These are phyloP conservation scores for Colletotrichum tofieldiae DNA, from an alignment of 2,329 filamentous ascomycete species.

Conservation along the genomic window DNA sequence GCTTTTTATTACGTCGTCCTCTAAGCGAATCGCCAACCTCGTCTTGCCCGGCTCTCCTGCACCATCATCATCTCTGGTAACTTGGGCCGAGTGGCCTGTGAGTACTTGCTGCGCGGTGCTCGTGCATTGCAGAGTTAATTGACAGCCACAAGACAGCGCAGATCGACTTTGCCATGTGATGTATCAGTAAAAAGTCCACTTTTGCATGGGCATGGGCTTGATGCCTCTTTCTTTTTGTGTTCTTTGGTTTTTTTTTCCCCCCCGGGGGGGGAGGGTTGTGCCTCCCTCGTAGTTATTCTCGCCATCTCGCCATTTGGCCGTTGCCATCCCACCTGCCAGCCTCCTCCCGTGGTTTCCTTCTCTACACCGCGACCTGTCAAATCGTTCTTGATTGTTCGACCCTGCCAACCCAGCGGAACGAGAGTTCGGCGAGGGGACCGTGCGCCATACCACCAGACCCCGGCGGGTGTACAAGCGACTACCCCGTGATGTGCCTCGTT, in stretches of 20 bases:
- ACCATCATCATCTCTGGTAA: constrained; percentile 32
- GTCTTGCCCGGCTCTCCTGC: constrained; percentile 15
- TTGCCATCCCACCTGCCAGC: neutral
- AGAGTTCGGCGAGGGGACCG: constrained; percentile 32
- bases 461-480: constrained; percentile 1
- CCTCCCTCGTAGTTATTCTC: constrained; percentile 12
- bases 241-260: neutral
- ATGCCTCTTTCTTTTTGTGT: neutral
- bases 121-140: constrained; percentile 29
- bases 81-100: constrained; percentile 14
- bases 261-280: too few species aligned
- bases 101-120: neutral
- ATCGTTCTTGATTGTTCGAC: constrained; percentile 20
- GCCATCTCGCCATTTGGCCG: neutral
- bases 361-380: constrained; percentile 17
- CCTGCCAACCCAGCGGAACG: constrained; percentile 26
- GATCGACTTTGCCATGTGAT: constrained; percentile 26
- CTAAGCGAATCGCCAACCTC: constrained; percentile 17
- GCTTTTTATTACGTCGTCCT: constrained; percentile 24
- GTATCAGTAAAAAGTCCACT: neutral
- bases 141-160: constrained; percentile 19
- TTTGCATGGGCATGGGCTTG: neutral
- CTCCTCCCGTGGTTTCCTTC: neutral
- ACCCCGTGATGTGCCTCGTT: neutral
- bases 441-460: constrained; percentile 19